Evolutionary conservation across 148 eudicot species (phyloP).

Genomic region (Talinum fruticosum): DNA sequence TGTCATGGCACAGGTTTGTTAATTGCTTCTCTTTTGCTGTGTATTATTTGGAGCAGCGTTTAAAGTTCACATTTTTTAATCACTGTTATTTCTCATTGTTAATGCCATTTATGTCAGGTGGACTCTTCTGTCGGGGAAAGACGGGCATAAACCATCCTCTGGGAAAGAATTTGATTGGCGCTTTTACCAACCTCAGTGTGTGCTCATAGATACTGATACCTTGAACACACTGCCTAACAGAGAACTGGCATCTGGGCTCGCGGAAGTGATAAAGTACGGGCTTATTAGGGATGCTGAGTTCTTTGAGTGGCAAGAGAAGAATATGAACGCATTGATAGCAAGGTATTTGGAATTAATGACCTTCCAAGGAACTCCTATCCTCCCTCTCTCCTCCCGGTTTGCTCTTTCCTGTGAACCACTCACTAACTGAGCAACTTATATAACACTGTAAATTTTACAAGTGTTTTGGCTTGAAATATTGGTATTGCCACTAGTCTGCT

Average conservation of each 20-base stretch:
- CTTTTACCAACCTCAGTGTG: slow-evolving; percentile 99
- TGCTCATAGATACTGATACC: slow-evolving; percentile 84
- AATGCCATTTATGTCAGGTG: slow-evolving; percentile 47
- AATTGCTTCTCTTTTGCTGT: not conserved
- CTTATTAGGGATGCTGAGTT: slow-evolving; percentile 90
- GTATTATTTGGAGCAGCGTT: not conserved
- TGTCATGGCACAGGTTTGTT: slow-evolving; percentile 91
- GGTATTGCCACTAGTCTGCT: not conserved
- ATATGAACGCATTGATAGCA: slow-evolving; percentile 71
- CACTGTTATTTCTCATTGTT: slow-evolving; percentile 9
- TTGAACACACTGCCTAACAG: slow-evolving; percentile 89
- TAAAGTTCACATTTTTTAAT: not conserved
- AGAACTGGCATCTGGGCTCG: slow-evolving; percentile 91
- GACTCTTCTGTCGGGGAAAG: slow-evolving; percentile 99
- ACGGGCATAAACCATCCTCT: slow-evolving; percentile 91
- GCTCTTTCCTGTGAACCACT: not conserved
- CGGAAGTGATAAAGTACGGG: slow-evolving; percentile 93
- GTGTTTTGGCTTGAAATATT: not conserved
- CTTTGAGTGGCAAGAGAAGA: slow-evolving; percentile 97
- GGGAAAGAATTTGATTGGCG: slow-evolving; percentile 94
- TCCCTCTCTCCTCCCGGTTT: too few species aligned
- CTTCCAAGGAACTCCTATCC: not conserved
- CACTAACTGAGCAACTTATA: not conserved
- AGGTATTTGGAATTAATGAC: slow-evolving; percentile 44
- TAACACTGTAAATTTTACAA: not conserved